A percentile compares a stretch with the other conserved stretches of the same genome.
phyloP scores from a whole-genome alignment of 257 asterid species.

The Craterostigma plantagineum region DNA sequence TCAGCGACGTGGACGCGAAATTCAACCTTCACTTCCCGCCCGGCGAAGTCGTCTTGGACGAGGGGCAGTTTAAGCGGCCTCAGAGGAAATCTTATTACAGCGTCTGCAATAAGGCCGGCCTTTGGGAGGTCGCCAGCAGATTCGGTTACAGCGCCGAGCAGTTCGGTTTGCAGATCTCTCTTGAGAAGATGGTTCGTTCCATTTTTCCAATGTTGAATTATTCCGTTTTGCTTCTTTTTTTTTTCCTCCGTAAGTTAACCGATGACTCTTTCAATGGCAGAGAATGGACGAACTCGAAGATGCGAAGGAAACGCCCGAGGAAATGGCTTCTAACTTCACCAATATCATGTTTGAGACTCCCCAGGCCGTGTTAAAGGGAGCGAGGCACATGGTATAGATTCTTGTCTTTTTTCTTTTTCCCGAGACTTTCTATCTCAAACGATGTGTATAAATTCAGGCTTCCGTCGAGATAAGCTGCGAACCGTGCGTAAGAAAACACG shows the following conservation, averaged over 20 bases:
- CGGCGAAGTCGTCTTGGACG: constrained; percentile 37
- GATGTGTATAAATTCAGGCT: constrained; percentile 41
- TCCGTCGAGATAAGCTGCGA: constrained; percentile 95
- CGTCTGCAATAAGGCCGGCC: constrained; percentile 55
- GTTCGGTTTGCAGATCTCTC: constrained; percentile 71
- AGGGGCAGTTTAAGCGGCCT: constrained; percentile 92
- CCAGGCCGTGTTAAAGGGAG: constrained; percentile 77
- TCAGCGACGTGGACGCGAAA: constrained; percentile 79
- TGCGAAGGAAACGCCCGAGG: constrained; percentile 93
- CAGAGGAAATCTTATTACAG: constrained; percentile 67
- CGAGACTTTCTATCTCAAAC: constrained; percentile 7
- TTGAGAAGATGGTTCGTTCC: constrained; percentile 46
- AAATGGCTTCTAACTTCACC: constrained; percentile 80
- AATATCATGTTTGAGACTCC: constrained; percentile 72
- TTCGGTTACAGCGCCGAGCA: constrained; percentile 94
- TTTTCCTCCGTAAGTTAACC: constrained; percentile 9
- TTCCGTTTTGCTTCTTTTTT: constrained; percentile 6
- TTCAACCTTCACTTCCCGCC: constrained; percentile 85
- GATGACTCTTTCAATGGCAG: constrained; percentile 13
- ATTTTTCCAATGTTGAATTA: constrained; percentile 7
- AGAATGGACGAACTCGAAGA: constrained; percentile 89
- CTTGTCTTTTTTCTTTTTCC: too few relatives aligned
- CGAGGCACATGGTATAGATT: constrained; percentile 98
- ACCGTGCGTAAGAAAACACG: constrained; percentile 81
- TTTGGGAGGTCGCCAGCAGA: constrained; percentile 90